Evolutionary conservation across 768 basidiomycete species (phyloP), one percentile per base, ranked within the genome.

Genomic region (Mycena alexandri): DNA sequence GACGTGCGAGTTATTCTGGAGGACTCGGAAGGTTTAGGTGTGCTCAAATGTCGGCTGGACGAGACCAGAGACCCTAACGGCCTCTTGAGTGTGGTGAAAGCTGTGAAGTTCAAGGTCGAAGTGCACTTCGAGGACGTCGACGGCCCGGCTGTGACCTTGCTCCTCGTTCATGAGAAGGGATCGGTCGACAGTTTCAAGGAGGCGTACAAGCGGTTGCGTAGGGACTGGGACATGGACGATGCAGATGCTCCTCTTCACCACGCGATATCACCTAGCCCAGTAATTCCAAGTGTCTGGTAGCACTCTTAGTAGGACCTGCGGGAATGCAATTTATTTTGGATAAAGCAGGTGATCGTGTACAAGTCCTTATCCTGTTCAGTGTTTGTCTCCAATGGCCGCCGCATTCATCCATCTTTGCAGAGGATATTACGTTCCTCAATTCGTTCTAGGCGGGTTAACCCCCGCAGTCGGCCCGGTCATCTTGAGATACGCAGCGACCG

Each of bases 101-200:
- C 89, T 22, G 89, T 91, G 42, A 89, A 88, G 71, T 98, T 99
- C 82, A 87, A 91, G 63, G 91, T 96, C 41, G 95, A 97, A 75
- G 82, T 96, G 71, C 82, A 86, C 34, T 58, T 75, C 76, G 71
- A 81, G 80, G 68, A 89, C 84, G 79, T 76, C 38, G 76, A 75
- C 52, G 75, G 78, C 12, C 78, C 76, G 59, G 80, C 84, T 66
- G 87, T 91, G 14, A 82, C 83, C 42, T 77, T 97, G 71, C 82
- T 85, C 19, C 75, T 97, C 56, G 83, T 93, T 16, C 90, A 93
- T 70, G 96, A 98, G 81, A 95, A 90, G 77, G 97, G 97, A 5
- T 91, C 95, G 19, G 82, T 89, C 47, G 93, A 93, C 24, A 90
- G 87, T 33, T 94, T 98, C 82, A 92, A 90, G 78, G 84, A 87